Conservation (phyloP, 169 alveolate species). For the Eimeria maxima region DNA sequence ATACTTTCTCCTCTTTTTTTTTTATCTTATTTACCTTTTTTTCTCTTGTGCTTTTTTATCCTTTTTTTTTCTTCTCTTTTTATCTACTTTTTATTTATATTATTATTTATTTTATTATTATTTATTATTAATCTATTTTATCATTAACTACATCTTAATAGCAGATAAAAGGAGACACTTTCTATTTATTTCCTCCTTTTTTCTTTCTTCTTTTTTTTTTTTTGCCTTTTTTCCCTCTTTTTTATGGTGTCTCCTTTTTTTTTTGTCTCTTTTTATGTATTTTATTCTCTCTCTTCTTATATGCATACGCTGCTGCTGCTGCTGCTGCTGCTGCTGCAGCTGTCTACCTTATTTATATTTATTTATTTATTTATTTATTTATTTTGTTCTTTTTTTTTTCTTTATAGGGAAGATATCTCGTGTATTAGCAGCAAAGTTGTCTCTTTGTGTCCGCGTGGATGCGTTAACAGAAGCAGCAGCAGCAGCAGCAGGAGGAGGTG, state of each 20-base stretch:
- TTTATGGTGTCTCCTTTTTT: no score
- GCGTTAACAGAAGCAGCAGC: constrained; percentile 93
- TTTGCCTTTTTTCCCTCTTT: no score
- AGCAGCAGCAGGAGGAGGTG: constrained; percentile 83
- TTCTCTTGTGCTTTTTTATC: neutral
- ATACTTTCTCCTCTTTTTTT: neutral
- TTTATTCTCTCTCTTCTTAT: no score
- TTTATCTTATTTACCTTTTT: neutral
- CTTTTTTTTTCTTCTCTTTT: no score
- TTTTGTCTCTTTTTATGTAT: no score
- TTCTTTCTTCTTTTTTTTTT: no score
- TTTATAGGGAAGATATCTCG: constrained; percentile 95
- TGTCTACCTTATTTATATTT: no score
- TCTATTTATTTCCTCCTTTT: no score
- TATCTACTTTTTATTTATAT: neutral
- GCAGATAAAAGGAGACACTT: no score
- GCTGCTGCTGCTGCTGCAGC: no score
- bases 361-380: neutral
- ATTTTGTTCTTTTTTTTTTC: neutral
- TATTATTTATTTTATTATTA: neutral
- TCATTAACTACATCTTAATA: no score
- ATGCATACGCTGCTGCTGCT: no score
- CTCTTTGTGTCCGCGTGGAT: constrained; percentile 99
- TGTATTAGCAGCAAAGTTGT: constrained; percentile 99
- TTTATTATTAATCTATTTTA: neutral